Percentiles rank a stretch among this genome's conserved stretches.
Conservation (phyloP, 345 rosid species). For the Eutrema yunnanense region DNA sequence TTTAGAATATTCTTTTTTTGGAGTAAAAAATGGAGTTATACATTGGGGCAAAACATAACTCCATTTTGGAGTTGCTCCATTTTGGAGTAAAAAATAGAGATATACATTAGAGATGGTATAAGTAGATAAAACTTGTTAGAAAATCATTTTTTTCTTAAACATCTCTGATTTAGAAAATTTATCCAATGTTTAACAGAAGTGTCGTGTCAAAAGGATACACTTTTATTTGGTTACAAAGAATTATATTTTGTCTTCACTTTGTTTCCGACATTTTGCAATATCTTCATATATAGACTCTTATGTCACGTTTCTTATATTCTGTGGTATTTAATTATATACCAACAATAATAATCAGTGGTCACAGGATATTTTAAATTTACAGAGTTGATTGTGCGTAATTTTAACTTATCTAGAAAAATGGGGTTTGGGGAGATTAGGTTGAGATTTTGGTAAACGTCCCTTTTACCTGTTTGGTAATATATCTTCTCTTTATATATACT, state of each 20-base stretch:
- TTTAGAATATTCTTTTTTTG: no score
- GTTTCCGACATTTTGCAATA: not conserved
- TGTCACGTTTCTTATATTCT: not conserved
- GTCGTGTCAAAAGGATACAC: not conserved
- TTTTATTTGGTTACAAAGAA: not conserved
- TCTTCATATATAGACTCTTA: not conserved
- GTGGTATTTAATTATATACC: not conserved
- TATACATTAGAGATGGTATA: no score
- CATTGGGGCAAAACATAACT: no score
- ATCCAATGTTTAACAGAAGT: not conserved
- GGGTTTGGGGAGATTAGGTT: constrained; percentile 19
- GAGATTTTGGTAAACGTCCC: constrained; percentile 27
- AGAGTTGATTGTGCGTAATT: not conserved
- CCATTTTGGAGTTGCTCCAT: no score
- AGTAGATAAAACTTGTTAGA: not conserved
- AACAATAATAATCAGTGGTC: constrained; percentile 12
- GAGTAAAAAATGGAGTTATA: no score
- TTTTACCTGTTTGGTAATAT: constrained; percentile 14
- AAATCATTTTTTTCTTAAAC: not conserved
- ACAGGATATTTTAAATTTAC: not conserved
- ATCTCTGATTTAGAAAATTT: not conserved
- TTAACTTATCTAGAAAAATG: not conserved
- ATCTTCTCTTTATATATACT: not conserved
- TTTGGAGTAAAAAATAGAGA: no score
- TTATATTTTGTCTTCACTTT: not conserved